These are phyloP conservation scores for Alternaria infectoria DNA, from an alignment of 2,329 filamentous ascomycete species.

Conservation along the genomic window DNA sequence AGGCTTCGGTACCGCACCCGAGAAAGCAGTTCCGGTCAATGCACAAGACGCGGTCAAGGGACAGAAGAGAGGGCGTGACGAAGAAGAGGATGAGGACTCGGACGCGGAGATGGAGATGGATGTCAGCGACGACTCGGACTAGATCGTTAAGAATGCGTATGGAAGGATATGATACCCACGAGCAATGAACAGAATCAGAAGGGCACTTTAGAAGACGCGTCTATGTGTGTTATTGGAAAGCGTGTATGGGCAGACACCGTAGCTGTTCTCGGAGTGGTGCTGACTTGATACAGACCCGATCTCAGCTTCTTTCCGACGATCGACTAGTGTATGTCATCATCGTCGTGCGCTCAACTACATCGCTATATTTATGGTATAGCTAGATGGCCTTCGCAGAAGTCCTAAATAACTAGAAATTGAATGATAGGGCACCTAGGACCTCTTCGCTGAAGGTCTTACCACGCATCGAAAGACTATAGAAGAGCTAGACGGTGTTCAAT, in stretches of 20 bases:
- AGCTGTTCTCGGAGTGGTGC: not conserved
- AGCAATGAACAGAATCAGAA: slow-evolving; percentile 5
- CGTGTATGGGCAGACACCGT: slow-evolving; percentile 6
- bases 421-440: not conserved
- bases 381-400: not conserved
- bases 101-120: slow-evolving; percentile 66
- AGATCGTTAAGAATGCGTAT: not conserved
- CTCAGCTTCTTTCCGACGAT: not conserved
- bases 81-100: slow-evolving; percentile 64
- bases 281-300: slow-evolving; percentile 8
- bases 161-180: slow-evolving; percentile 22
- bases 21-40: slow-evolving; percentile 40
- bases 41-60: slow-evolving; percentile 58
- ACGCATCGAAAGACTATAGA: not conserved
- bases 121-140: slow-evolving; percentile 71
- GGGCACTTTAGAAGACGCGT: not conserved
- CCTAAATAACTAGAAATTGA: not conserved
- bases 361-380: not conserved
- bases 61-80: slow-evolving; percentile 70
- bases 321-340: not conserved
- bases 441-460: not conserved
- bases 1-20: slow-evolving; percentile 38
- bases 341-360: not conserved
- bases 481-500: not conserved
- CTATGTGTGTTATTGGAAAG: not conserved